These are phyloP conservation scores for Trichoderma semiorbis DNA, from an alignment of 2,329 filamentous ascomycete genomes.

Conservation along the genomic window DNA sequence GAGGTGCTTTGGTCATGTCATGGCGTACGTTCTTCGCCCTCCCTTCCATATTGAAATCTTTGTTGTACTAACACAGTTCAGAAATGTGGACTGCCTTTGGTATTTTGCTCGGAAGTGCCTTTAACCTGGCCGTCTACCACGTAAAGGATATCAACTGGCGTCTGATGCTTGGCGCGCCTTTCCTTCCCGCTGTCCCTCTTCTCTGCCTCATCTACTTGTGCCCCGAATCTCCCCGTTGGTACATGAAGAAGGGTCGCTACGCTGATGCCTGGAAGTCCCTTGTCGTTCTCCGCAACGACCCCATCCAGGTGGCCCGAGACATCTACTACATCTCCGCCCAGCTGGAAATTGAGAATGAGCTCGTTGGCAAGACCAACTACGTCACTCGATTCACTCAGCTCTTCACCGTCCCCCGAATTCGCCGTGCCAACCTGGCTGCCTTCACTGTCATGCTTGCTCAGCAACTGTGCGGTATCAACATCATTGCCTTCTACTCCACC, in stretches of 20 bases:
- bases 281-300: constrained; percentile 47
- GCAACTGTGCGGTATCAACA: constrained; percentile 67
- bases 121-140: constrained; percentile 33
- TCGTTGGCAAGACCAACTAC: constrained; percentile 38
- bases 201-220: constrained; percentile 56
- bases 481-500: constrained; percentile 71
- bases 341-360: constrained; percentile 40
- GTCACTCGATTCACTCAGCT: constrained; percentile 54
- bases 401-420: constrained; percentile 65
- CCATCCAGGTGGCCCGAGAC: constrained; percentile 56
- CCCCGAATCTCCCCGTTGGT: constrained; percentile 62
- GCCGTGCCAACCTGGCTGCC: constrained; percentile 70
- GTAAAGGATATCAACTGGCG: constrained; percentile 34
- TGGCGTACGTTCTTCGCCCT: constrained; percentile 48
- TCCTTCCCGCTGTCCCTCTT: constrained; percentile 55
- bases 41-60: background rate
- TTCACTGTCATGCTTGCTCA: constrained; percentile 78
- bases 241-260: constrained; percentile 62
- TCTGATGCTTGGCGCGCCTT: constrained; percentile 56
- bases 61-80: constrained; percentile 30
- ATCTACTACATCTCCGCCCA: constrained; percentile 53
- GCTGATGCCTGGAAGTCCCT: constrained; percentile 57
- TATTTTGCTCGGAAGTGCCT: constrained; percentile 43
- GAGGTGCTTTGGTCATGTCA: constrained; percentile 76
- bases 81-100: constrained; percentile 61